A percentile compares a stretch with the other conserved stretches of the same genome.
Conservation (phyloP, 2,329 filamentous ascomycete genomes). For the Arthrinium phaeospermum region DNA sequence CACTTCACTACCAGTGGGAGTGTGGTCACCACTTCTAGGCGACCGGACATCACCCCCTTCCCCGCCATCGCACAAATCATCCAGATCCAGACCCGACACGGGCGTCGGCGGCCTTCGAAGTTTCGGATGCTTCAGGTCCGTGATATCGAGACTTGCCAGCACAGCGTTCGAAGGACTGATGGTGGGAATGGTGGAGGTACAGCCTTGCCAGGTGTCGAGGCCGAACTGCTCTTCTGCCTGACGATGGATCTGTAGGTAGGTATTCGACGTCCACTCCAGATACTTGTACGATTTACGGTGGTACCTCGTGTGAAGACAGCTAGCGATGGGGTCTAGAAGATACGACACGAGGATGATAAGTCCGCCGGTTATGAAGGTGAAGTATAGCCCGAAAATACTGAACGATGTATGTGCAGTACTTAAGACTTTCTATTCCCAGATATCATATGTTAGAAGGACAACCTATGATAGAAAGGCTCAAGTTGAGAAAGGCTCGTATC, state of each 20-base stretch:
- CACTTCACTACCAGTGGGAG: too few species aligned
- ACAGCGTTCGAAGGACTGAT: neutral
- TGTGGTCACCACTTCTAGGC: too few species aligned
- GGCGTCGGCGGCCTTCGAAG: neutral
- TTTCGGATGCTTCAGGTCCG: neutral
- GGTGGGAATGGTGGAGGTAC: neutral
- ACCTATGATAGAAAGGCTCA: too few species aligned
- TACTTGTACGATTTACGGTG: neutral
- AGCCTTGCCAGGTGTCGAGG: neutral
- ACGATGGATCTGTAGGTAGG: neutral
- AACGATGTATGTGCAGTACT: neutral
- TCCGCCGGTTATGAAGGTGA: neutral
- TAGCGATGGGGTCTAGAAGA: neutral
- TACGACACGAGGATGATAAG: neutral
- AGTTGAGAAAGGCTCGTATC: too few species aligned
- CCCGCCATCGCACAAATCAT: neutral
- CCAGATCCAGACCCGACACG: neutral
- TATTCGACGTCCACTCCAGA: neutral
- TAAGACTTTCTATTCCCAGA: neutral
- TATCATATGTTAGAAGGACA: too few species aligned
- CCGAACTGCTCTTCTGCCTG: conserved; percentile 3
- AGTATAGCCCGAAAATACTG: neutral
- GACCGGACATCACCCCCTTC: too few species aligned
- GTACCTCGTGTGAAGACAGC: neutral
- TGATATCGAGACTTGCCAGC: neutral